Evolutionary conservation across 192 early-diverging fungal genomes (phyloP).

Genomic region (Radiomyces spectabilis): DNA sequence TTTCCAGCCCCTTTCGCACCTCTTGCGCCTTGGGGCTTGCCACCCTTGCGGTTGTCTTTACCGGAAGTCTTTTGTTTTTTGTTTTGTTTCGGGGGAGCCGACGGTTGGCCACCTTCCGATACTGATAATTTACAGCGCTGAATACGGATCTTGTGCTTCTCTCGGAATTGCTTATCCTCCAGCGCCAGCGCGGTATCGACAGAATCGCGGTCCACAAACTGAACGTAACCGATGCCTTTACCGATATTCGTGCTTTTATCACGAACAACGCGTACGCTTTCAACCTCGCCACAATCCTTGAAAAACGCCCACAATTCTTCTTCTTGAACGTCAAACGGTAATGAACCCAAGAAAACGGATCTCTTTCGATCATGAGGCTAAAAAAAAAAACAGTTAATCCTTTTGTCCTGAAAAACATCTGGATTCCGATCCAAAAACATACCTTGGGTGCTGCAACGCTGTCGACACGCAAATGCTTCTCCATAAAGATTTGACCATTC

Average conservation of each 20-base stretch:
- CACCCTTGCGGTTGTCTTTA: conserved; percentile 6
- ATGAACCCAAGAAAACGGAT: conserved; percentile 66
- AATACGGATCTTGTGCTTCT: conserved; percentile 53
- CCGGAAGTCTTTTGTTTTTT: not conserved
- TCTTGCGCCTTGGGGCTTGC: conserved; percentile 17
- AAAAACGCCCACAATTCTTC: conserved; percentile 69
- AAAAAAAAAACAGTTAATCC: not conserved
- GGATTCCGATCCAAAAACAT: not conserved
- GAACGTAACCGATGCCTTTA: conserved; percentile 92
- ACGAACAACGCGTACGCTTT: conserved; percentile 79
- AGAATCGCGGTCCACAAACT: conserved; percentile 69
- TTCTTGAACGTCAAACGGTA: conserved; percentile 67
- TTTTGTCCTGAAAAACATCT: not conserved
- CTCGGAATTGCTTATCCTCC: conserved; percentile 60
- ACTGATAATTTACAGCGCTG: conserved; percentile 32
- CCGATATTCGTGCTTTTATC: conserved; percentile 81
- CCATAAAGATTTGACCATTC: conserved; percentile 78
- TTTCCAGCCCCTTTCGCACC: conserved; percentile 30
- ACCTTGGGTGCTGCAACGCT: conserved; percentile 41
- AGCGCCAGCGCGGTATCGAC: conserved; percentile 75
- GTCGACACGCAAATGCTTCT: conserved; percentile 87
- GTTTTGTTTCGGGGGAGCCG: not conserved
- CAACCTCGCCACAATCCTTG: conserved; percentile 58
- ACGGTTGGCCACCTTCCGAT: conserved; percentile 17
- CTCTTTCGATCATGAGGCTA: conserved; percentile 64